Evolutionary conservation across 148 eudicot genomes (phyloP).

Genomic region (Pharnaceum exiguum): DNA sequence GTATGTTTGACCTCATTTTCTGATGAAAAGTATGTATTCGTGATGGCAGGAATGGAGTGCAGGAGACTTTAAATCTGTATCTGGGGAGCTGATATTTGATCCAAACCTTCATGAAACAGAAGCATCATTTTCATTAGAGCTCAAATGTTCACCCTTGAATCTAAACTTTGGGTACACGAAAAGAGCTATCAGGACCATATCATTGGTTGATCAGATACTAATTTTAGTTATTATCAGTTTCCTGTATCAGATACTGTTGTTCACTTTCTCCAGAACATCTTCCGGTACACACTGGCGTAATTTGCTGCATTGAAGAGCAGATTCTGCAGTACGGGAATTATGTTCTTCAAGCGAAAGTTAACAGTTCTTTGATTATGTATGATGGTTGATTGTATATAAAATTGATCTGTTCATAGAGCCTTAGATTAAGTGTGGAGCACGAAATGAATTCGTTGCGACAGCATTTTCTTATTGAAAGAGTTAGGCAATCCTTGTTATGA

Average conservation of each 20-base stretch:
- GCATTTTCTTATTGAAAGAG: no score
- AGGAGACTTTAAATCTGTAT: constrained; percentile 44
- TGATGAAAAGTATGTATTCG: background rate
- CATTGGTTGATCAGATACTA: constrained; percentile 51
- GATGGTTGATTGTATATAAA: no score
- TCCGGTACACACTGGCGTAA: constrained; percentile 18
- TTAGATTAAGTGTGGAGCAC: no score
- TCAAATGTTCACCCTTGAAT: constrained; percentile 52
- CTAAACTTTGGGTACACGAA: constrained; percentile 34
- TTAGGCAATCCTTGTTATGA: no score
- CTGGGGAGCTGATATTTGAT: constrained; percentile 43
- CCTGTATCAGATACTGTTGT: constrained; percentile 29
- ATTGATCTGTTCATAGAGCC: no score
- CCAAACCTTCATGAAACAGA: constrained; percentile 31
- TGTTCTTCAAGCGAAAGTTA: no score
- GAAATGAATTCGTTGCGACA: no score
- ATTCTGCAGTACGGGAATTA: background rate
- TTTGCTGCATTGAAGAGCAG: constrained; percentile 5
- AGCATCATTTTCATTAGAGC: constrained; percentile 55
- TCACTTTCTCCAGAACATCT: constrained; percentile 16
- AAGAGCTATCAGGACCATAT: constrained; percentile 36
- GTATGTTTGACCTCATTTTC: background rate
- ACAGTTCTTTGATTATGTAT: no score
- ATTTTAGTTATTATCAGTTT: constrained; percentile 30
- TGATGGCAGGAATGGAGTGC: constrained; percentile 54